phyloP scores from a whole-genome alignment of 2,329 filamentous ascomycete species.

The Penicillium aurantiogriseum region DNA sequence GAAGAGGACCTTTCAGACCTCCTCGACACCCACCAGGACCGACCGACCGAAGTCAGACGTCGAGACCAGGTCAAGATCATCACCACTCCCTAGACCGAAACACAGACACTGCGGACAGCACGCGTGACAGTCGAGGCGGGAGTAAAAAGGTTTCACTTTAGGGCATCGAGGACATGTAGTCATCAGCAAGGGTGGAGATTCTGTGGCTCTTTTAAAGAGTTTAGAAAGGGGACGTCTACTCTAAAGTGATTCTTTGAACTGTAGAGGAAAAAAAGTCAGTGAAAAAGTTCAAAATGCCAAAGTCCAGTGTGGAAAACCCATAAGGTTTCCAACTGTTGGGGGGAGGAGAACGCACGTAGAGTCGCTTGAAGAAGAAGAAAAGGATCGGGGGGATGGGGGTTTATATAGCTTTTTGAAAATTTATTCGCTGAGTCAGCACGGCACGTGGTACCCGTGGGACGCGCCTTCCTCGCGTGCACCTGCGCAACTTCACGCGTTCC shows the following conservation, averaged over 20 bases:
- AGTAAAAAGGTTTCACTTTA: conserved; percentile 75
- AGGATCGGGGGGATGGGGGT: background rate
- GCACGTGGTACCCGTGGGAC: conserved; percentile 1
- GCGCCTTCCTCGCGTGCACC: background rate
- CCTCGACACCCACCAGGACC: conserved; percentile 78
- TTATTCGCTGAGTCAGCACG: background rate
- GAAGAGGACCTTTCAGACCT: conserved; percentile 75
- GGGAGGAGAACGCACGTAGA: conserved; percentile 11
- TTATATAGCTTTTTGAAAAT: conserved; percentile 9
- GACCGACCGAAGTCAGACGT: conserved; percentile 74
- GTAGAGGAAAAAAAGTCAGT: conserved; percentile 26
- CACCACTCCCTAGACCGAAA: conserved; percentile 78
- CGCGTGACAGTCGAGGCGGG: conserved; percentile 40
- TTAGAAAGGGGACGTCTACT: conserved; percentile 90
- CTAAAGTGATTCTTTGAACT: conserved; percentile 90
- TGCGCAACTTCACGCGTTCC: conserved; percentile 25
- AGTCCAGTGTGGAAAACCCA: background rate
- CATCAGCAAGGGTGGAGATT: conserved; percentile 93
- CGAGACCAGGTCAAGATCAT: conserved; percentile 84
- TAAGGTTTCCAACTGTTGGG: background rate
- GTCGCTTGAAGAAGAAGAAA: conserved; percentile 15
- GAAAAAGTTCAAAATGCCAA: background rate
- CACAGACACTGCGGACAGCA: conserved; percentile 35
- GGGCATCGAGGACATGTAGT: conserved; percentile 79
- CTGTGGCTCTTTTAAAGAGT: conserved; percentile 90